Conservation (phyloP, 2,329 filamentous ascomycete genomes). For the Aureobasidium sp. region DNA sequence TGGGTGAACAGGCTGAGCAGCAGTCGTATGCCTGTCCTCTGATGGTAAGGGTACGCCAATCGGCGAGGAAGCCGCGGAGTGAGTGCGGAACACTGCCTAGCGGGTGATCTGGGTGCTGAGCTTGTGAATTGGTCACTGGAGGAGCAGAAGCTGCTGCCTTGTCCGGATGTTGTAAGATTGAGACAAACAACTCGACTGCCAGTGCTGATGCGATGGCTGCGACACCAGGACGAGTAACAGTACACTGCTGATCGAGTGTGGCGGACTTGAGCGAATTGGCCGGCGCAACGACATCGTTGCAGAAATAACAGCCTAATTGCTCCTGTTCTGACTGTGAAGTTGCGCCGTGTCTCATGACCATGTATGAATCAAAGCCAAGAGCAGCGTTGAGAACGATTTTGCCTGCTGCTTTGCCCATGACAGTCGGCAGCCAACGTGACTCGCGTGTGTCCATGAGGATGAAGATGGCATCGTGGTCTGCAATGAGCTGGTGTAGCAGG, state of each 20-base stretch:
- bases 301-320: conserved; percentile 92
- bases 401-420: conserved; percentile 86
- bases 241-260: conserved; percentile 96
- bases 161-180: conserved; percentile 64
- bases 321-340: conserved; percentile 35
- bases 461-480: conserved; percentile 86
- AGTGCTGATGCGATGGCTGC: conserved; percentile 87
- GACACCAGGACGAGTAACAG: conserved; percentile 87
- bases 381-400: conserved; percentile 98
- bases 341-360: conserved; percentile 92
- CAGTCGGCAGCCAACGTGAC: conserved; percentile 87
- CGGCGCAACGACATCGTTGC: conserved; percentile 93
- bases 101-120: conserved; percentile 42
- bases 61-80: conserved; percentile 68
- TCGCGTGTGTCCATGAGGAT: conserved; percentile 95
- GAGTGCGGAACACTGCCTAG: conserved; percentile 69
- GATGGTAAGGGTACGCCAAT: conserved; percentile 67
- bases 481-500: conserved; percentile 64
- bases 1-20: conserved; percentile 72
- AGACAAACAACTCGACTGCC: conserved; percentile 83
- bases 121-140: not conserved
- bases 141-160: conserved; percentile 34
- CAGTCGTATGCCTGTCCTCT: conserved; percentile 69
- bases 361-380: conserved; percentile 90
- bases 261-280: conserved; percentile 90